Evolutionary conservation across 495 filamentous ascomycete genomes (phyloP).

Genomic region (Corynascus novoguineensis): DNA sequence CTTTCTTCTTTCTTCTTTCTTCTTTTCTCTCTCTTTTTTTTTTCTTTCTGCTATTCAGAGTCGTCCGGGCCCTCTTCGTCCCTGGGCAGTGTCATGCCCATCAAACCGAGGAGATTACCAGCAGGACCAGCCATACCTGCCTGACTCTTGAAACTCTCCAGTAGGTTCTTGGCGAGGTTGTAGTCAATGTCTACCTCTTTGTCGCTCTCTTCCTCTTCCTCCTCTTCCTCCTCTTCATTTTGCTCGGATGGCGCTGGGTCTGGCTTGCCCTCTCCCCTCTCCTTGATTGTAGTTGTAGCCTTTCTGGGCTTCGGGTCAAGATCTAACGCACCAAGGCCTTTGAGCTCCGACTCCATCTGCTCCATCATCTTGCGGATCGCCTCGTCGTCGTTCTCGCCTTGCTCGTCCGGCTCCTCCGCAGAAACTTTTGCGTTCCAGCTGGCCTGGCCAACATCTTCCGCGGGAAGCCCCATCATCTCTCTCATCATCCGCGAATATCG

Average conservation of each 20-base stretch:
- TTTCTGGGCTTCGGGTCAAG: conserved; percentile 45
- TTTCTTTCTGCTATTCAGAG: neutral
- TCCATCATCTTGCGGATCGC: conserved; percentile 67
- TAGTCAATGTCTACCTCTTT: conserved; percentile 69
- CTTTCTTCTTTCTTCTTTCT: too few relatives aligned
- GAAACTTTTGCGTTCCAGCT: conserved; percentile 19
- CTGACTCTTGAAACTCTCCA: conserved; percentile 90
- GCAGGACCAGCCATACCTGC: conserved; percentile 77
- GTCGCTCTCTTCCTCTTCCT: conserved; percentile 39
- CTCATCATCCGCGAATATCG: conserved; percentile 84
- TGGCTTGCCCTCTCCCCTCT: conserved; percentile 10
- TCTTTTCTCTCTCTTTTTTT: neutral
- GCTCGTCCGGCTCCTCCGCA: conserved; percentile 35
- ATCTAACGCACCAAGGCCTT: conserved; percentile 65
- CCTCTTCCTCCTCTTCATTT: conserved; percentile 17
- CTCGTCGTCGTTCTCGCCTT: conserved; percentile 45
- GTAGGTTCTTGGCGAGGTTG: conserved; percentile 80
- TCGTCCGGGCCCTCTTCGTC: conserved; percentile 57
- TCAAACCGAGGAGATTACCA: conserved; percentile 76
- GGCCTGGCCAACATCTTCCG: conserved; percentile 15
- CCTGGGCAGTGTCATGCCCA: conserved; percentile 74
- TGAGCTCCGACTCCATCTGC: conserved; percentile 78
- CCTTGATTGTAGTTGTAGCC: conserved; percentile 11
- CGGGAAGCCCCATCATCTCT: conserved; percentile 86
- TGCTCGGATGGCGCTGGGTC: conserved; percentile 17